These are phyloP conservation scores for Abelmoschus esculentus DNA, from an alignment of 345 rosid species.

Conservation along the genomic window DNA sequence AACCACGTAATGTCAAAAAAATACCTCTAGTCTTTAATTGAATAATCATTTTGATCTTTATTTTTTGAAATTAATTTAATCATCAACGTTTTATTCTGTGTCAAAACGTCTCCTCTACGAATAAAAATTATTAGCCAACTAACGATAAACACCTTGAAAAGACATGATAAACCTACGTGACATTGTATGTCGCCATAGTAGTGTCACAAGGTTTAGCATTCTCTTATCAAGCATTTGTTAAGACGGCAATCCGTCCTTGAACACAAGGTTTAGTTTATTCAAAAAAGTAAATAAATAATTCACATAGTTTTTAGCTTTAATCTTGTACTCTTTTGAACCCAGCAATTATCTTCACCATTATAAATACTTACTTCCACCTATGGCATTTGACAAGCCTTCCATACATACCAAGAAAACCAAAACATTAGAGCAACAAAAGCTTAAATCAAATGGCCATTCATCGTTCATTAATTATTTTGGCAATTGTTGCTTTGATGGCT, in stretches of 20 bases:
- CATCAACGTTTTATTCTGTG: too few species aligned
- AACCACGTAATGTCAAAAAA: too few species aligned
- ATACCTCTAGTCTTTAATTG: too few species aligned
- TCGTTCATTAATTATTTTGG: not conserved
- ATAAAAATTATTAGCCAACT: too few species aligned
- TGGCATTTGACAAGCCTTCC: not conserved
- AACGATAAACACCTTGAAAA: too few species aligned
- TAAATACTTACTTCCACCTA: not conserved
- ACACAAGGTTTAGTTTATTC: not conserved
- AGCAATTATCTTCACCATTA: not conserved
- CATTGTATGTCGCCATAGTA: too few species aligned
- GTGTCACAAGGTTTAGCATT: too few species aligned
- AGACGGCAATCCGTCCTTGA: slow-evolving; percentile 1
- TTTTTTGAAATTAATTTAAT: too few species aligned
- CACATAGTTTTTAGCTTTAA: not conserved
- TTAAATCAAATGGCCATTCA: not conserved
- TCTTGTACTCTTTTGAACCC: not conserved
- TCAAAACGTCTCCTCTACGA: too few species aligned
- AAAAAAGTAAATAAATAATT: not conserved
- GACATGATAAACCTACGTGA: too few species aligned
- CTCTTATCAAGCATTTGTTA: too few species aligned
- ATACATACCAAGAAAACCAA: not conserved
- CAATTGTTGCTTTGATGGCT: not conserved
- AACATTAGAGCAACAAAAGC: not conserved
- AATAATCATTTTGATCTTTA: too few species aligned